Conservation (phyloP, 192 early-diverging fungal species). For the Lunasporangiospora selenospora region DNA sequence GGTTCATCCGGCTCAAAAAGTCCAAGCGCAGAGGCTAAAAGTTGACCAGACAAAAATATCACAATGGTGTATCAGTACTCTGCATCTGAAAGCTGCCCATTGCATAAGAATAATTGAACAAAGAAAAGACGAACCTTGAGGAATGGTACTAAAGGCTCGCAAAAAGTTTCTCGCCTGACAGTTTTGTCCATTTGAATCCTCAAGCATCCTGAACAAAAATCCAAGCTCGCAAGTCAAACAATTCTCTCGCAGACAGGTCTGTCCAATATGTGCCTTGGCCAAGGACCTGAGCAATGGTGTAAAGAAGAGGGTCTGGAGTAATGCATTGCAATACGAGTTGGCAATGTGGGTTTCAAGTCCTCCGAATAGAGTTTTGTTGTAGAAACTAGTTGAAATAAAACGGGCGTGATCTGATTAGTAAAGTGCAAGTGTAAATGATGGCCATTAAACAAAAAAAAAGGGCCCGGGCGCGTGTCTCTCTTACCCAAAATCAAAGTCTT, state of each 20-base stretch:
- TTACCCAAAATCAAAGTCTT: conserved; percentile 98
- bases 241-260: conserved; percentile 70
- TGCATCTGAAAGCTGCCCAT: too few species aligned
- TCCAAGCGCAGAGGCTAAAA: conserved; percentile 78
- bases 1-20: conserved; percentile 88
- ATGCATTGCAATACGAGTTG: conserved; percentile 90
- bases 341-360: conserved; percentile 92
- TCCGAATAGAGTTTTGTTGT: conserved; percentile 86
- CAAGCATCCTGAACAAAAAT: conserved; percentile 92
- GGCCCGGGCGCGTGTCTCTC: background rate
- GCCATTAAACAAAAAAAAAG: background rate
- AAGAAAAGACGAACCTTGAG: conserved; percentile 66
- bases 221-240: conserved; percentile 95
- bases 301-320: conserved; percentile 89
- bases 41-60: background rate
- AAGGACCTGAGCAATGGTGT: conserved; percentile 67
- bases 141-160: conserved; percentile 80
- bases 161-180: conserved; percentile 97
- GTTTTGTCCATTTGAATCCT: conserved; percentile 87
- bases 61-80: too few species aligned
- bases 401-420: background rate
- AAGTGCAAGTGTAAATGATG: background rate
- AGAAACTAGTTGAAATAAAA: conserved; percentile 59
- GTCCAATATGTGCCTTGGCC: conserved; percentile 75
- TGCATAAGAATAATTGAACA: background rate